A percentile compares a stretch with the other conserved stretches of the same genome.
Evolutionary conservation across 2,329 filamentous ascomycete species (phyloP).

Genomic region (Ambrosiella xylebori): DNA sequence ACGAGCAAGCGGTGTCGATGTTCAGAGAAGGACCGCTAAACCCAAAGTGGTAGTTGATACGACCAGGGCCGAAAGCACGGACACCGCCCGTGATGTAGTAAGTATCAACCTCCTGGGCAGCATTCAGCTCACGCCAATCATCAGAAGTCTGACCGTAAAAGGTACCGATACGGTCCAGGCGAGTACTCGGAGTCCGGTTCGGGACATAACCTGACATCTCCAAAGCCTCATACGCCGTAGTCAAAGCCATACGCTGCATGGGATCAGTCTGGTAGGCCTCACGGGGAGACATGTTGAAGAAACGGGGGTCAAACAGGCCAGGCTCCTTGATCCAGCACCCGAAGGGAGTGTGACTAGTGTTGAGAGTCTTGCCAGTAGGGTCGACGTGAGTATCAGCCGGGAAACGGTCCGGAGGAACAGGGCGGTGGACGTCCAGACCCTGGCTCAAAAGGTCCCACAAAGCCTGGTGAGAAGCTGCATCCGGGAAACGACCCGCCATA

Average conservation of each 20-base stretch:
- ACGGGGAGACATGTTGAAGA: slow-evolving; percentile 71
- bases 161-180: slow-evolving; percentile 41
- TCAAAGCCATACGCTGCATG: slow-evolving; percentile 54
- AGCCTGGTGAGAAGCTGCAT: slow-evolving; percentile 23
- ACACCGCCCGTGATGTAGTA: slow-evolving; percentile 35
- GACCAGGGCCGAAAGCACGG: slow-evolving; percentile 33
- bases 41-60: slow-evolving; percentile 67
- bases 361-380: slow-evolving; percentile 47
- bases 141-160: slow-evolving; percentile 65
- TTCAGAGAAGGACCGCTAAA: slow-evolving; percentile 58
- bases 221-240: slow-evolving; percentile 63
- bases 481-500: slow-evolving; percentile 28
- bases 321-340: slow-evolving; percentile 56
- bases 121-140: slow-evolving; percentile 65
- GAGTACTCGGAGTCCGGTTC: slow-evolving; percentile 48
- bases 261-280: slow-evolving; percentile 63
- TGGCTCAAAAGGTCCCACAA: slow-evolving; percentile 50
- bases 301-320: slow-evolving; percentile 55
- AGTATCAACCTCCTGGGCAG: slow-evolving; percentile 45
- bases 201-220: slow-evolving; percentile 59
- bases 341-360: slow-evolving; percentile 51
- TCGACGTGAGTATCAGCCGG: slow-evolving; percentile 50
- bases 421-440: slow-evolving; percentile 47
- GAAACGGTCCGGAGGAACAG: slow-evolving; percentile 49
- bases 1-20: slow-evolving; percentile 63